Evolutionary conservation across 2,329 filamentous ascomycete species (phyloP).

Genomic region (Aspergillus sp.): DNA sequence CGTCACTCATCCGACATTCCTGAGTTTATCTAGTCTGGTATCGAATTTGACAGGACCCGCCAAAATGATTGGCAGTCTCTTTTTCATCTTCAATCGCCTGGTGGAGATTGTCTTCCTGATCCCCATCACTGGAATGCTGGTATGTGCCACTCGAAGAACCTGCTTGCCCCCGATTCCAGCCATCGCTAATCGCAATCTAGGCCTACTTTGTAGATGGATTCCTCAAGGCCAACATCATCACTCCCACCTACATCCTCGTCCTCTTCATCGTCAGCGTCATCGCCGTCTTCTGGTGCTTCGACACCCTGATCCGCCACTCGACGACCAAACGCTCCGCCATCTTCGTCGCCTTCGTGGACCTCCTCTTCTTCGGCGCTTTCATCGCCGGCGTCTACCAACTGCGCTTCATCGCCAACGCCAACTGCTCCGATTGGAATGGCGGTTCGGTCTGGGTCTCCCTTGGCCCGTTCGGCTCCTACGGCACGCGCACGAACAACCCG

Average conservation of each 20-base stretch:
- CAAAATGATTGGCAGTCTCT: conserved; percentile 54
- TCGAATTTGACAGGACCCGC: conserved; percentile 2
- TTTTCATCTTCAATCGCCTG: conserved; percentile 63
- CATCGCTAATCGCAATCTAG: conserved; percentile 24
- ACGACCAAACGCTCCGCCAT: conserved; percentile 58
- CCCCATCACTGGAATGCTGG: conserved; percentile 63
- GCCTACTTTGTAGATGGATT: conserved; percentile 63
- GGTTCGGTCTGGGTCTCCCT: conserved; percentile 58
- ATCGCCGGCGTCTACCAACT: conserved; percentile 61
- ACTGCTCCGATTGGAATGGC: conserved; percentile 65
- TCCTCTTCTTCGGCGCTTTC: conserved; percentile 63
- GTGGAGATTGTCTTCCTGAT: conserved; percentile 63
- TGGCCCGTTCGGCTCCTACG: conserved; percentile 61
- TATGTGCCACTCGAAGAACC: conserved; percentile 25
- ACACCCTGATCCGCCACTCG: conserved; percentile 60
- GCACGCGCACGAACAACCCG: conserved; percentile 44
- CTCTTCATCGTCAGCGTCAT: conserved; percentile 66
- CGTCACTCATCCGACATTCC: conserved; percentile 3
- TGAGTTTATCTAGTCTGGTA: not conserved
- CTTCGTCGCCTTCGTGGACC: conserved; percentile 62
- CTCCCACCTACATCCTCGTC: conserved; percentile 60
- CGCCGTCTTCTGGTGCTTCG: conserved; percentile 60
- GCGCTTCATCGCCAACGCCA: conserved; percentile 56
- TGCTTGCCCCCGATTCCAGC: not conserved
- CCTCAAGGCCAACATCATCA: conserved; percentile 57